These are phyloP conservation scores for Globisporangium cystogenes DNA, from an alignment of 352 stramenopile species.

Conservation along the genomic window DNA sequence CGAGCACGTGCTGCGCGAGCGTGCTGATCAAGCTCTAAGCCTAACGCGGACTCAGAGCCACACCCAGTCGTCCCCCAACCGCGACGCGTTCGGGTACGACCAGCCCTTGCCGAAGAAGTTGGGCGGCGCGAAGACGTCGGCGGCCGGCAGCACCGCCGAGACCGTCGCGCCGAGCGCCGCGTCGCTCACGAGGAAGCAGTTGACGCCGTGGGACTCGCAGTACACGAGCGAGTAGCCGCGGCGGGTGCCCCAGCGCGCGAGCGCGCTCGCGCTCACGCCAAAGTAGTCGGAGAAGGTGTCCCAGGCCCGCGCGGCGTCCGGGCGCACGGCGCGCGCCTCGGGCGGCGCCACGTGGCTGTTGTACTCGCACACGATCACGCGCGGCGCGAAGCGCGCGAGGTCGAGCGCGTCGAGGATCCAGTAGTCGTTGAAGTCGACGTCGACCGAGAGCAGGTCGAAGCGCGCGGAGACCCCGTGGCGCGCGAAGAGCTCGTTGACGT, in stretches of 20 bases:
- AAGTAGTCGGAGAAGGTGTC: constrained; percentile 51
- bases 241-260: constrained; percentile 29
- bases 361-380: constrained; percentile 57
- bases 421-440: constrained; percentile 78
- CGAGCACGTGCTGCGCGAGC: constrained; percentile 68
- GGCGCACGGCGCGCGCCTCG: constrained; percentile 42
- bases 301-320: constrained; percentile 34
- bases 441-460: constrained; percentile 63
- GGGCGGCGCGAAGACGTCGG: constrained; percentile 37
- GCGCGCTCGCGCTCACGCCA: constrained; percentile 45
- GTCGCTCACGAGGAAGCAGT: constrained; percentile 63
- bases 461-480: constrained; percentile 34
- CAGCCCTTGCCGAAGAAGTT: constrained; percentile 70
- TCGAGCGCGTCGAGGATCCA: constrained; percentile 60
- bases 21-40: constrained; percentile 69
- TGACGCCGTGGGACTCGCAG: constrained; percentile 71
- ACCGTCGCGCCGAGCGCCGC: constrained; percentile 34
- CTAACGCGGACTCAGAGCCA: constrained; percentile 25
- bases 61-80: constrained; percentile 37
- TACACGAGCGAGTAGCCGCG: constrained; percentile 70
- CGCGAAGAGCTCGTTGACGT: constrained; percentile 51
- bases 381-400: constrained; percentile 28
- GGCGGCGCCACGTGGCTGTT: constrained; percentile 48
- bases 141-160: constrained; percentile 23
- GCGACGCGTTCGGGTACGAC: constrained; percentile 34